phyloP scores from a whole-genome alignment of 495 filamentous ascomycete genomes.

The Pseudomonodictys pantanalensis region DNA sequence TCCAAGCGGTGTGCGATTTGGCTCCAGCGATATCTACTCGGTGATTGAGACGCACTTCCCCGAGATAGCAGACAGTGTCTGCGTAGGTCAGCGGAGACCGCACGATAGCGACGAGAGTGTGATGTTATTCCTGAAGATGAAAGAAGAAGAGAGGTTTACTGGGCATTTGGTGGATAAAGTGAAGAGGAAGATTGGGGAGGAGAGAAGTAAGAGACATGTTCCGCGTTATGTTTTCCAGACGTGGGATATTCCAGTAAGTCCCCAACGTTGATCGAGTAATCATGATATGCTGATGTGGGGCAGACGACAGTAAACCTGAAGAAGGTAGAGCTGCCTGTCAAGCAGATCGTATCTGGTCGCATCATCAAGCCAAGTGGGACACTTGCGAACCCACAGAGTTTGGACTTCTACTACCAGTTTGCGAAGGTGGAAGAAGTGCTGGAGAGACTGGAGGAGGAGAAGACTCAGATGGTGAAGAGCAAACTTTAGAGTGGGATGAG shows the following conservation, averaged over 20 bases:
- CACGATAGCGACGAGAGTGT: constrained; percentile 70
- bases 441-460: constrained; percentile 54
- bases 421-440: constrained; percentile 72
- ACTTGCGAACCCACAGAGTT: constrained; percentile 67
- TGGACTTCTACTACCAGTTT: constrained; percentile 79
- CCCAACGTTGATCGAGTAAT: neutral
- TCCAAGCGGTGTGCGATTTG: constrained; percentile 82
- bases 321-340: constrained; percentile 82
- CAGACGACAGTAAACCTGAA: constrained; percentile 80
- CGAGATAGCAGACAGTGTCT: constrained; percentile 63
- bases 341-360: constrained; percentile 76
- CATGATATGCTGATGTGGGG: neutral
- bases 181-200: constrained; percentile 59
- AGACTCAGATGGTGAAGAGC: constrained; percentile 13
- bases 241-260: constrained; percentile 71
- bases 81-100: constrained; percentile 69
- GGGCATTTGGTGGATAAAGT: constrained; percentile 56
- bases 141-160: constrained; percentile 55
- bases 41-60: constrained; percentile 67
- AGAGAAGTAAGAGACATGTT: constrained; percentile 69
- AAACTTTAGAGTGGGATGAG: constrained; percentile 2
- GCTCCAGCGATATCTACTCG: constrained; percentile 75
- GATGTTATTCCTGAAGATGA: constrained; percentile 73
- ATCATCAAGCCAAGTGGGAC: constrained; percentile 73
- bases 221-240: constrained; percentile 78